Evolutionary conservation across 495 filamentous ascomycete genomes (phyloP).

Genomic region (Trichoderma parareesei): DNA sequence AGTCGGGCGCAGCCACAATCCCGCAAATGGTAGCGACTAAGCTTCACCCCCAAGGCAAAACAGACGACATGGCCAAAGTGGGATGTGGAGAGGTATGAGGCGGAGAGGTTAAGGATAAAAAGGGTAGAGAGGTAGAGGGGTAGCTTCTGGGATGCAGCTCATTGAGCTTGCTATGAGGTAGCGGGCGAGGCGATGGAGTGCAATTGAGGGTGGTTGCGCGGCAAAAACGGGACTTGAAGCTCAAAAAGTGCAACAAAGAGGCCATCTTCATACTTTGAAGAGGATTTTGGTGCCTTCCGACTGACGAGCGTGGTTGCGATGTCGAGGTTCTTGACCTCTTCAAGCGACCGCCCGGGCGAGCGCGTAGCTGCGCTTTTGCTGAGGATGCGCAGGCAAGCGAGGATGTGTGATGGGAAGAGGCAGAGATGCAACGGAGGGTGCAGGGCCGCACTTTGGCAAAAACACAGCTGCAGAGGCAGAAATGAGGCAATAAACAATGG

Average conservation of each 20-base stretch:
- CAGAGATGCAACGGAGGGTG: slow-evolving; percentile 3
- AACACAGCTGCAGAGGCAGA: slow-evolving; percentile 3
- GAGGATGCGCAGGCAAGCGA: not conserved
- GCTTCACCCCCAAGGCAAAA: not conserved
- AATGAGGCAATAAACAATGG: slow-evolving; percentile 1
- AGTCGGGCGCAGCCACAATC: not conserved
- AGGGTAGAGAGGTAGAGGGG: slow-evolving; percentile 1
- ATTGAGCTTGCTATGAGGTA: not conserved
- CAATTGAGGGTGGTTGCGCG: slow-evolving; percentile 30
- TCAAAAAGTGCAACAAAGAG: slow-evolving; percentile 19
- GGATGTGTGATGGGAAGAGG: not conserved
- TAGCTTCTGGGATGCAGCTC: not conserved
- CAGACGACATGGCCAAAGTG: not conserved
- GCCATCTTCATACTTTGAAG: slow-evolving; percentile 23
- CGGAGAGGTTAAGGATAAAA: not conserved
- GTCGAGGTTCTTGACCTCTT: slow-evolving; percentile 10
- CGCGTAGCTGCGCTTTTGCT: not conserved
- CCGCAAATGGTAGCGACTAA: not conserved
- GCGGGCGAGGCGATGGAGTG: slow-evolving; percentile 17
- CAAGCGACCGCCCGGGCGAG: slow-evolving; percentile 17
- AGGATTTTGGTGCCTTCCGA: not conserved
- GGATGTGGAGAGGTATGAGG: not conserved
- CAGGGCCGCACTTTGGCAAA: not conserved
- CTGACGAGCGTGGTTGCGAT: slow-evolving; percentile 9
- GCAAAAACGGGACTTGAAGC: slow-evolving; percentile 27